Evolutionary conservation across 78 protist genomes (phyloP), one percentile per base, ranked within the genome.

Genomic region (Cavenderia fasciculata): DNA sequence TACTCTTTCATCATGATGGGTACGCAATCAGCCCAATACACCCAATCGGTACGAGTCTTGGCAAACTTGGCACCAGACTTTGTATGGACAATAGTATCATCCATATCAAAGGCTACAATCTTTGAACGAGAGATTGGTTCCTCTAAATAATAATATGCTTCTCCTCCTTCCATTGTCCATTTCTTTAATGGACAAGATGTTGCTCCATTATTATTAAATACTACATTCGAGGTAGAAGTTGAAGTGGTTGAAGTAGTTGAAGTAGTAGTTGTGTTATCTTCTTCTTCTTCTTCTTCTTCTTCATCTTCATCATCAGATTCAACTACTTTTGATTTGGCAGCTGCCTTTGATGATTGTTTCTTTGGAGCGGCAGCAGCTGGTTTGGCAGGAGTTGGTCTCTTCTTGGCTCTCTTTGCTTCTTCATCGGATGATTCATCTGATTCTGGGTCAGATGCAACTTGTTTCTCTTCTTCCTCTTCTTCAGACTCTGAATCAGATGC

Each of bases 61-160:
- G 88, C 70, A 78, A 46, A 56, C 14, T 34, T 57, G 23, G 4
- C 54, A 40, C 88, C 88, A 51, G 88, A 78, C 71, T 65, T 65
- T 36, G 73, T 43, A 1, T 38, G 16, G 2, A 78, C 29, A 2
- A 78, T 16, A 65, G 88, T 78, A 19, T 59, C 57, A 65, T 78
- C 88, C 88, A 78, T 78, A 78, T 78, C 88, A 65, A 78, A 78
- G 1, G 76, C 56, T n/a, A 75, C 88, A 47, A 78, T 54, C 76
- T 78, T 78, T 21, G 61, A 23, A 40, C 76, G 62, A 4, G 43
- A 33, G 19, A 78, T 38, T 12, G 16, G 62, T 38, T 62, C 74
- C 2, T 59, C 75, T 19, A 63, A 27, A 23, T 52, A 59, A 41
- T 49, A 78, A 40, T 21, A 59, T 11, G 62, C n/a, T 27, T 44